A percentile compares a stretch with the other conserved stretches of the same genome.
Evolutionary conservation across 257 asterid species (phyloP).

Genomic region (Leptodermis oblonga): DNA sequence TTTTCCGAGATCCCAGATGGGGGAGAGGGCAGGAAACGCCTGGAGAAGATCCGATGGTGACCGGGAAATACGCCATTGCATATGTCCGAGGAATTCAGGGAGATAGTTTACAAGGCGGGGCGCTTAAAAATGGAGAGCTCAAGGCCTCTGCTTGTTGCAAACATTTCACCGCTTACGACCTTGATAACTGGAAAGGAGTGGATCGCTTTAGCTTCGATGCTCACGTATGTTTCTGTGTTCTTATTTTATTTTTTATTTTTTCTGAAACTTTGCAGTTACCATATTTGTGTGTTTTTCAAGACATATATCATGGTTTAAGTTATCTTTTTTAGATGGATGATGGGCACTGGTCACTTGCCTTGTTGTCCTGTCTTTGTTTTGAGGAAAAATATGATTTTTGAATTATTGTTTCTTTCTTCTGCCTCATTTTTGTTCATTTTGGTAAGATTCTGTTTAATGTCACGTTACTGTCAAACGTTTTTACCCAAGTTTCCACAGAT

Average conservation of each 20-base stretch:
- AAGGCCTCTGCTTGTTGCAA: slow-evolving; percentile 85
- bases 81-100: slow-evolving; percentile 81
- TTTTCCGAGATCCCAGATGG: slow-evolving; percentile 86
- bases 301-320: neutral
- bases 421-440: too few relatives aligned
- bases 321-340: neutral
- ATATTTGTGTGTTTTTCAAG: slow-evolving; percentile 6
- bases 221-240: slow-evolving; percentile 29
- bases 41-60: slow-evolving; percentile 70
- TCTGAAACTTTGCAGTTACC: neutral
- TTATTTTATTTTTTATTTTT: neutral
- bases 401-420: too few relatives aligned
- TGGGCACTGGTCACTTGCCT: neutral
- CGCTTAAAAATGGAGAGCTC: slow-evolving; percentile 35
- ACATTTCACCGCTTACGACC: slow-evolving; percentile 82
- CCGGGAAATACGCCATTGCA: slow-evolving; percentile 51
- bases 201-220: slow-evolving; percentile 62
- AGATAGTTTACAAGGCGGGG: slow-evolving; percentile 45
- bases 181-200: slow-evolving; percentile 63
- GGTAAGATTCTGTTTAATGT: too few relatives aligned
- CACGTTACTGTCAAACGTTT: neutral
- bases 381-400: too few relatives aligned
- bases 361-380: neutral
- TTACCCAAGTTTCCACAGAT: neutral
- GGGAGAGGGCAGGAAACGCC: slow-evolving; percentile 93